Percentiles rank a stretch among this genome's conserved stretches.
These are phyloP conservation scores for Immersiporthe knoxdaviesiana DNA, from an alignment of 2,329 filamentous ascomycete genomes.

Conservation along the genomic window DNA sequence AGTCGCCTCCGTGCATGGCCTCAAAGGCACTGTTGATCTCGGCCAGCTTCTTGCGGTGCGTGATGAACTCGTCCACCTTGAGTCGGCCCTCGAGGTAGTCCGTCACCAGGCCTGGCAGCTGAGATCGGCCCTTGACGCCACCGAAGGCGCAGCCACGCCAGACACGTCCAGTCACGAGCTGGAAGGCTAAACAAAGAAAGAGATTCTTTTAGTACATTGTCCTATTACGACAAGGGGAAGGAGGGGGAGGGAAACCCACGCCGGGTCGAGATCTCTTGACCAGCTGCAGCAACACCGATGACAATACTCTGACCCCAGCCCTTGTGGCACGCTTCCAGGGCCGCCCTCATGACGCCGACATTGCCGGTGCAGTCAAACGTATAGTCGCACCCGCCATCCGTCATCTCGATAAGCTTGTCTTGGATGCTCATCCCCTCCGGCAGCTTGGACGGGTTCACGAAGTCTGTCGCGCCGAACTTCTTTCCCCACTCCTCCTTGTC, in stretches of 20 bases:
- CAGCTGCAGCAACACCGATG: slow-evolving; percentile 94
- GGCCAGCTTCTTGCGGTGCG: slow-evolving; percentile 80
- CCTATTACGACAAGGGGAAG: slow-evolving; percentile 2
- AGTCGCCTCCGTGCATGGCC: slow-evolving; percentile 94
- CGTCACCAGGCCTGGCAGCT: slow-evolving; percentile 82
- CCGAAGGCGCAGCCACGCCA: slow-evolving; percentile 99
- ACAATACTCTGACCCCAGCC: slow-evolving; percentile 98
- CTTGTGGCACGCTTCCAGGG: slow-evolving; percentile 98
- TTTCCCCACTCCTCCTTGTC: slow-evolving; percentile 87
- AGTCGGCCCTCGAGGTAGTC: slow-evolving; percentile 89
- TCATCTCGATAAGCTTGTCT: slow-evolving; percentile 94
- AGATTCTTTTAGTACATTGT: not conserved
- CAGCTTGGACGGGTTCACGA: slow-evolving; percentile 88
- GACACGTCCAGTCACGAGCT: slow-evolving; percentile 94
- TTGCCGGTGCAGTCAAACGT: slow-evolving; percentile 99
- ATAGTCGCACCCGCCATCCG: slow-evolving; percentile 96
- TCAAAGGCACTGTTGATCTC: slow-evolving; percentile 88
- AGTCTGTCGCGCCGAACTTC: slow-evolving; percentile 96
- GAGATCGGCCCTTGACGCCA: slow-evolving; percentile 94
- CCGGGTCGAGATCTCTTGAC: slow-evolving; percentile 91
- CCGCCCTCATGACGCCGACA: slow-evolving; percentile 91
- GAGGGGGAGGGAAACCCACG: slow-evolving; percentile 60
- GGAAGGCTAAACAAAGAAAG: slow-evolving; percentile 70
- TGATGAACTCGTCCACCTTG: slow-evolving; percentile 99
- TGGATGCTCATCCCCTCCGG: slow-evolving; percentile 75